phyloP scores from a whole-genome alignment of 2,329 filamentous ascomycete species.

The Cercospora sesami region DNA sequence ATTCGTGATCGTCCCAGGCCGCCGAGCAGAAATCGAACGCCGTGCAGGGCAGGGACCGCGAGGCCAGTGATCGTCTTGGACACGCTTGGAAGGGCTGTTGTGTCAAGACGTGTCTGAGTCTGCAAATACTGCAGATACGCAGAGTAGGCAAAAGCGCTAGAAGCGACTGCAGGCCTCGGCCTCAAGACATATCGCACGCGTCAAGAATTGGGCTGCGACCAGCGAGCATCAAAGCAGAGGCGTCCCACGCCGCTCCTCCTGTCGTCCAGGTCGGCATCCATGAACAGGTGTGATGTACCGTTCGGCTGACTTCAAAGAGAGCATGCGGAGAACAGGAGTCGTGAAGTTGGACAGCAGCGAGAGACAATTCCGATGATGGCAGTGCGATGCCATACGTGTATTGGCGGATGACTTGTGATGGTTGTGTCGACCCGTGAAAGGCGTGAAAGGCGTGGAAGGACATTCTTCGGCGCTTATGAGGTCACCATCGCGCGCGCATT shows the following conservation, averaged over 20 bases:
- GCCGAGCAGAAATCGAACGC: not conserved
- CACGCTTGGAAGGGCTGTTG: not conserved
- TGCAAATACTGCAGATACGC: not conserved
- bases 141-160: too few species aligned
- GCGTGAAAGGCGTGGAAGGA: not conserved
- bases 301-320: too few species aligned
- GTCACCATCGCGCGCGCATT: not conserved
- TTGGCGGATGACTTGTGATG: not conserved
- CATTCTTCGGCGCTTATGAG: not conserved
- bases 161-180: not conserved
- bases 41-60: not conserved
- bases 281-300: too few species aligned
- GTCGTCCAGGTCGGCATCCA: not conserved
- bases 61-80: not conserved
- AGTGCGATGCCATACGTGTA: too few species aligned
- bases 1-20: not conserved
- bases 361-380: not conserved
- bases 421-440: not conserved
- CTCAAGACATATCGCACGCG: not conserved
- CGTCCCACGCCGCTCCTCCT: not conserved
- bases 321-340: too few species aligned
- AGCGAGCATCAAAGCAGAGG: not conserved
- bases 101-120: not conserved
- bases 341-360: not conserved
- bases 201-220: not conserved